Conservation (phyloP, 495 filamentous ascomycete species). For the Aspergillus mulundensis region DNA sequence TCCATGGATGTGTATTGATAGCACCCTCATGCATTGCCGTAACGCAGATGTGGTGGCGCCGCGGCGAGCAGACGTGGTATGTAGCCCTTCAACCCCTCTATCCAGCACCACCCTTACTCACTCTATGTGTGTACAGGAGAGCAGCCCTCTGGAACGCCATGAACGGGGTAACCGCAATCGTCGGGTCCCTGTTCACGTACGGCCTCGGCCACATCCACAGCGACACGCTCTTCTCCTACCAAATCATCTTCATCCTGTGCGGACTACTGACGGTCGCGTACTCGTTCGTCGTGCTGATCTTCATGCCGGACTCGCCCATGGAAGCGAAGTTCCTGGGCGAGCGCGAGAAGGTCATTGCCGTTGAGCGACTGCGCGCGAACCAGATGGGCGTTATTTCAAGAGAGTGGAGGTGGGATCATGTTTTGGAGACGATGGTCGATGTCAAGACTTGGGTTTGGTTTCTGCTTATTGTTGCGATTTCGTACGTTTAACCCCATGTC, state of each 20-base stretch:
- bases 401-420: constrained; percentile 47
- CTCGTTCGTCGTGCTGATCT: constrained; percentile 33
- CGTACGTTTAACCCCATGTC: constrained; percentile 12
- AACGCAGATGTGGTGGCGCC: constrained; percentile 56
- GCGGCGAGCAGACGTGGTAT: constrained; percentile 49
- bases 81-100: too few relatives aligned
- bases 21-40: constrained; percentile 33
- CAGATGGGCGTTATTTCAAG: constrained; percentile 49
- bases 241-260: constrained; percentile 56
- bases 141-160: constrained; percentile 52
- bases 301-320: constrained; percentile 50
- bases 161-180: constrained; percentile 43
- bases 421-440: constrained; percentile 42
- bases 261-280: constrained; percentile 35
- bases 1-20: constrained; percentile 31
- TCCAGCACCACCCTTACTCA: too few relatives aligned
- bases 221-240: constrained; percentile 43
- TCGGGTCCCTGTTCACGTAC: constrained; percentile 44
- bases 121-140: constrained; percentile 10
- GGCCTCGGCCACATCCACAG: constrained; percentile 53
- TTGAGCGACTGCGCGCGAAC: constrained; percentile 51
- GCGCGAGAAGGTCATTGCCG: constrained; percentile 44
- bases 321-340: constrained; percentile 39
- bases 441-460: constrained; percentile 38
- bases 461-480: constrained; percentile 24